Percentiles rank a stretch among this genome's conserved stretches.
phyloP scores from a whole-genome alignment of 2,329 filamentous ascomycete species.

The Zalaria sp. region DNA sequence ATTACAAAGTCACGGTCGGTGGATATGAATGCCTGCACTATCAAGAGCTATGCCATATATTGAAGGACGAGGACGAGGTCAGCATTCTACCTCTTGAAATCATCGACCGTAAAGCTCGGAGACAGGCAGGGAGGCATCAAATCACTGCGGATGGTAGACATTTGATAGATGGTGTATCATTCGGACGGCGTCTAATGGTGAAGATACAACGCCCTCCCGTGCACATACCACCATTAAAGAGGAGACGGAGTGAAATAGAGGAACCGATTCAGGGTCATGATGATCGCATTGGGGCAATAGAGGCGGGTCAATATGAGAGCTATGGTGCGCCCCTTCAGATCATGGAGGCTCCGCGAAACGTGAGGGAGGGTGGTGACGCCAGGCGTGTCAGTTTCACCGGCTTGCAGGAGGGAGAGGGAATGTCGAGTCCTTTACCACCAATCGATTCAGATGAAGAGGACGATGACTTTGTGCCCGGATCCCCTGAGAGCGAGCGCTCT shows the following conservation, averaged over 20 bases:
- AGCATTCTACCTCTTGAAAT: slow-evolving; percentile 68
- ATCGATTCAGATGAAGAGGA: slow-evolving; percentile 7
- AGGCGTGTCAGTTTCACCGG: too few relatives aligned
- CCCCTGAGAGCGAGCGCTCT: not conserved
- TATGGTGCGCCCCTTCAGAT: too few relatives aligned
- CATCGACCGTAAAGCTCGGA: slow-evolving; percentile 58
- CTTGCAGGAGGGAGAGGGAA: too few relatives aligned
- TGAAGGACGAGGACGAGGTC: slow-evolving; percentile 75
- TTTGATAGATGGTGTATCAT: slow-evolving; percentile 73
- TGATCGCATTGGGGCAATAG: not conserved
- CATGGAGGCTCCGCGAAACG: too few relatives aligned
- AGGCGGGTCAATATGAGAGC: slow-evolving; percentile 21
- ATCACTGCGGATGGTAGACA: slow-evolving; percentile 67
- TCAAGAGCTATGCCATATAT: slow-evolving; percentile 51
- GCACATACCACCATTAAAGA: slow-evolving; percentile 60
- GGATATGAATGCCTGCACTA: slow-evolving; percentile 84
- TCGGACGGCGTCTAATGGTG: slow-evolving; percentile 59
- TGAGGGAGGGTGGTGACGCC: too few relatives aligned
- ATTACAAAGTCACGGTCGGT: slow-evolving; percentile 70
- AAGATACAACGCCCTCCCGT: slow-evolving; percentile 49
- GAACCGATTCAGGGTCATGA: not conserved
- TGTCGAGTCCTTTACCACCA: slow-evolving; percentile 5
- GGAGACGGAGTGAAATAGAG: slow-evolving; percentile 20
- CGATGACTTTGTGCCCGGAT: not conserved
- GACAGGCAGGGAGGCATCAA: slow-evolving; percentile 64